Evolutionary conservation across 768 basidiomycete species (phyloP).

Genomic region (Termitomyces sp.): DNA sequence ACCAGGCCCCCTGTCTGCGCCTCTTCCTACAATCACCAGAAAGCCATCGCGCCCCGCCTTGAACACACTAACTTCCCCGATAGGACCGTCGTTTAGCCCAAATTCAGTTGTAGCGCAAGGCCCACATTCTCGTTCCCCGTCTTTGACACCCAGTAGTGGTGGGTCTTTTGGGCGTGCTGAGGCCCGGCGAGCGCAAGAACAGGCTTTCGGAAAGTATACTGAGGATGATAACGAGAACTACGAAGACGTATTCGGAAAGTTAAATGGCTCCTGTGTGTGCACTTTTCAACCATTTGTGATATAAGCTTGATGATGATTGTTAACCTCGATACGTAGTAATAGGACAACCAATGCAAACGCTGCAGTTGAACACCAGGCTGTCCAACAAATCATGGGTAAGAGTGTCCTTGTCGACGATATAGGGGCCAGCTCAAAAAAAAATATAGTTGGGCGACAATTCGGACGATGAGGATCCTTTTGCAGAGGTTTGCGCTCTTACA

Average conservation of each 20-base stretch:
- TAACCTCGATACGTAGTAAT: constrained; percentile 27
- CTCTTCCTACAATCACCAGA: constrained; percentile 49
- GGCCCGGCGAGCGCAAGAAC: constrained; percentile 45
- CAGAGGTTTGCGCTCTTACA: constrained; percentile 50
- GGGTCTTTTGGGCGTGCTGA: constrained; percentile 69
- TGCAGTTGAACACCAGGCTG: constrained; percentile 80
- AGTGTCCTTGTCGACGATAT: neutral
- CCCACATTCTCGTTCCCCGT: constrained; percentile 55
- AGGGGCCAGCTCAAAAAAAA: constrained; percentile 1
- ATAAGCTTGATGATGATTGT: neutral
- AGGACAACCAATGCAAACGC: constrained; percentile 61
- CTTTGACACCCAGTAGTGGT: constrained; percentile 35
- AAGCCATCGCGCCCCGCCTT: constrained; percentile 50
- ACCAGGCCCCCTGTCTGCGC: constrained; percentile 63
- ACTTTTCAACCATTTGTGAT: neutral
- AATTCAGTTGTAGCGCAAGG: constrained; percentile 17
- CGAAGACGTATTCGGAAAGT: constrained; percentile 89
- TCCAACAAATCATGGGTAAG: constrained; percentile 89
- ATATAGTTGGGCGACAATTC: constrained; percentile 66
- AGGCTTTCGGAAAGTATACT: constrained; percentile 74
- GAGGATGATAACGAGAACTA: constrained; percentile 91
- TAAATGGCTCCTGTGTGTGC: constrained; percentile 54
- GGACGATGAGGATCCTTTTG: constrained; percentile 96
- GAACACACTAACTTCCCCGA: constrained; percentile 32
- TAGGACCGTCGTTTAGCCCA: constrained; percentile 24